phyloP scores from a whole-genome alignment of 2,329 filamentous ascomycete species.

The Cercospora zeae-maydis region DNA sequence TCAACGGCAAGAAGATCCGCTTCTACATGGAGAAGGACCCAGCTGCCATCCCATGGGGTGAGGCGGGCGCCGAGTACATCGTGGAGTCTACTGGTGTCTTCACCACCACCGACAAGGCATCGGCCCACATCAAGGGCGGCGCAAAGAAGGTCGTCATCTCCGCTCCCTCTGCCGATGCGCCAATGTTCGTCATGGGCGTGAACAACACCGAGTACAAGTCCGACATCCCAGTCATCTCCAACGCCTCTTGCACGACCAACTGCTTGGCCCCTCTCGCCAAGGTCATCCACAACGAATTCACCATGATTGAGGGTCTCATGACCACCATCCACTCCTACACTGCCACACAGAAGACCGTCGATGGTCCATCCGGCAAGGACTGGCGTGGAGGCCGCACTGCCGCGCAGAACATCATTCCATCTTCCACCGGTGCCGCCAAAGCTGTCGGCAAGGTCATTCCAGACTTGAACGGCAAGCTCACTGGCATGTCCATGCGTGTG shows the following conservation, averaged over 20 bases:
- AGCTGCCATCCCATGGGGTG: constrained; percentile 80
- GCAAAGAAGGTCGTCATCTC: constrained; percentile 92
- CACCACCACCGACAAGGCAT: constrained; percentile 96
- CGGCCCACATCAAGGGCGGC: constrained; percentile 88
- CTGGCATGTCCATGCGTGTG: constrained; percentile 99
- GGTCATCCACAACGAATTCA: constrained; percentile 98
- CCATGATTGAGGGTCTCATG: constrained; percentile 98
- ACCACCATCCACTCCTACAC: constrained; percentile 99
- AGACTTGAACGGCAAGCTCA: constrained; percentile 97
- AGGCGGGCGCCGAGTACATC: constrained; percentile 86
- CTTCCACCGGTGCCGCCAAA: constrained; percentile 98
- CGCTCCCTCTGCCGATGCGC: constrained; percentile 87
- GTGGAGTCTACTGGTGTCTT: constrained; percentile 99
- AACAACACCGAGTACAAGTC: constrained; percentile 93
- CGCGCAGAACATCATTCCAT: constrained; percentile 99
- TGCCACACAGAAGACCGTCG: constrained; percentile 98
- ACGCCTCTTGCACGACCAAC: constrained; percentile 99
- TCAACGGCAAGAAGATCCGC: constrained; percentile 92
- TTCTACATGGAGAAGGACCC: constrained; percentile 95
- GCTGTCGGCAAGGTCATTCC: constrained; percentile 99
- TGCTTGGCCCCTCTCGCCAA: constrained; percentile 98
- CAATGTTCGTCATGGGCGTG: constrained; percentile 99
- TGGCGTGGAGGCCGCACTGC: constrained; percentile 98
- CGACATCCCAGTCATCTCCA: constrained; percentile 91
- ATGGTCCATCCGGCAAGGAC: constrained; percentile 96